Conservation (phyloP, 805 yeast species). For the Metschnikowia baotianmanensis region DNA sequence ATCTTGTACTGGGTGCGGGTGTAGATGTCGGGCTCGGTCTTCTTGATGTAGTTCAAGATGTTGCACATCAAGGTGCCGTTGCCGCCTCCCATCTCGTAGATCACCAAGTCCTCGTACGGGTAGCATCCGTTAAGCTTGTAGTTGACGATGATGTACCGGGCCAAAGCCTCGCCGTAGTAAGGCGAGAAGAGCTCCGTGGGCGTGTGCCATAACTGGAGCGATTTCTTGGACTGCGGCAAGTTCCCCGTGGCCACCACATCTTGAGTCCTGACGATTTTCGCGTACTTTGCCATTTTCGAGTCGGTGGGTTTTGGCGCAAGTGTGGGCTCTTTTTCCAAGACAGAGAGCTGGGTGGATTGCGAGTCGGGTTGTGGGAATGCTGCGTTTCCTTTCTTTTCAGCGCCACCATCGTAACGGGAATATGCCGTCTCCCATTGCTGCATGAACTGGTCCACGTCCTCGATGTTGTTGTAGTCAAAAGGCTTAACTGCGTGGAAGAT, state of each 20-base stretch:
- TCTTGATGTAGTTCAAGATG: constrained; percentile 60
- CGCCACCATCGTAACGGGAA: constrained; percentile 42
- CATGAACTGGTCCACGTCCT: constrained; percentile 68
- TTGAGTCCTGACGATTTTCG: constrained; percentile 25
- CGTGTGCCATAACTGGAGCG: constrained; percentile 81
- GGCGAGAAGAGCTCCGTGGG: constrained; percentile 87
- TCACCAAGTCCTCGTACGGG: constrained; percentile 68
- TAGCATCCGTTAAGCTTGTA: constrained; percentile 61
- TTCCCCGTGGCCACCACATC: constrained; percentile 18
- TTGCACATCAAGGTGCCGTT: constrained; percentile 83
- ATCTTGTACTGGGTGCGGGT: constrained; percentile 63
- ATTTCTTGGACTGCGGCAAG: constrained; percentile 25
- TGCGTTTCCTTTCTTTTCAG: background rate
- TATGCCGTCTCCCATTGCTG: constrained; percentile 65
- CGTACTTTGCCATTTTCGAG: constrained; percentile 25
- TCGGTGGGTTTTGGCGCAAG: constrained; percentile 10
- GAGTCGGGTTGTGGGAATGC: background rate
- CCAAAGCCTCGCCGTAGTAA: constrained; percentile 80
- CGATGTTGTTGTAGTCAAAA: constrained; percentile 55
- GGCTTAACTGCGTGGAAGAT: constrained; percentile 69
- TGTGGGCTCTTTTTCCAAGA: constrained; percentile 10
- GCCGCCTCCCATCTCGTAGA: constrained; percentile 90
- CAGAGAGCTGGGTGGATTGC: constrained; percentile 1
- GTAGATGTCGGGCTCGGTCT: constrained; percentile 72
- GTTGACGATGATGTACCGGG: constrained; percentile 71